These are phyloP conservation scores for Rhizophora mangle DNA, from an alignment of 345 rosid species.

Conservation along the genomic window DNA sequence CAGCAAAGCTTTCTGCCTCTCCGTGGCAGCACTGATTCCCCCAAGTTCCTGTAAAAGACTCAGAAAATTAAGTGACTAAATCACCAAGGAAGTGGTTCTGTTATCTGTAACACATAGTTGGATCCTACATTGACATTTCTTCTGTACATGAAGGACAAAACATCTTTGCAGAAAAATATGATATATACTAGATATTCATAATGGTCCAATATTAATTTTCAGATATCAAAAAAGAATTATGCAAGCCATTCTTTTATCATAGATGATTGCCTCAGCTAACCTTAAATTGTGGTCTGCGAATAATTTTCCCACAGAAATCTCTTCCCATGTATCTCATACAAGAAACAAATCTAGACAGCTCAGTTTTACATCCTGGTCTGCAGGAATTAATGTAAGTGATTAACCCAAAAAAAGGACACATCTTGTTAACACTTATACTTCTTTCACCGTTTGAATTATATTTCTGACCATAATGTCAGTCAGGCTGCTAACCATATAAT, in stretches of 20 bases:
- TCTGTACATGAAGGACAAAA: not conserved
- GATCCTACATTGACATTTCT: not conserved
- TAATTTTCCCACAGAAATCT: not conserved
- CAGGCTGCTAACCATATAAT: not conserved
- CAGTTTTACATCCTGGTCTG: not conserved
- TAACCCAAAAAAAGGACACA: too few relatives aligned
- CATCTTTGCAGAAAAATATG: not conserved
- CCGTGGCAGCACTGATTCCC: slow-evolving; percentile 75
- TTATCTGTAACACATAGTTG: not conserved
- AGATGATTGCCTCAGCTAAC: not conserved
- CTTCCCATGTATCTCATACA: too few relatives aligned
- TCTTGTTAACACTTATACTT: not conserved
- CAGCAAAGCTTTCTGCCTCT: slow-evolving; percentile 71
- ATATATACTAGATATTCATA: not conserved
- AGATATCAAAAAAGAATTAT: not conserved
- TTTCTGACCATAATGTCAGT: not conserved
- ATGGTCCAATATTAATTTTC: not conserved
- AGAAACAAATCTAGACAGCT: not conserved
- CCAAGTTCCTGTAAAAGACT: slow-evolving; percentile 73
- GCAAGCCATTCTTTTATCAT: not conserved
- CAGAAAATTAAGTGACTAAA: not conserved
- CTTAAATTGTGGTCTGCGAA: not conserved
- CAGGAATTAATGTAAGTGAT: too few relatives aligned
- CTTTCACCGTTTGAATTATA: not conserved
- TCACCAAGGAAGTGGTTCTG: not conserved